Evolutionary conservation across 192 early-diverging fungal genomes (phyloP).

Genomic region (Rhizoclosmatium sp.): DNA sequence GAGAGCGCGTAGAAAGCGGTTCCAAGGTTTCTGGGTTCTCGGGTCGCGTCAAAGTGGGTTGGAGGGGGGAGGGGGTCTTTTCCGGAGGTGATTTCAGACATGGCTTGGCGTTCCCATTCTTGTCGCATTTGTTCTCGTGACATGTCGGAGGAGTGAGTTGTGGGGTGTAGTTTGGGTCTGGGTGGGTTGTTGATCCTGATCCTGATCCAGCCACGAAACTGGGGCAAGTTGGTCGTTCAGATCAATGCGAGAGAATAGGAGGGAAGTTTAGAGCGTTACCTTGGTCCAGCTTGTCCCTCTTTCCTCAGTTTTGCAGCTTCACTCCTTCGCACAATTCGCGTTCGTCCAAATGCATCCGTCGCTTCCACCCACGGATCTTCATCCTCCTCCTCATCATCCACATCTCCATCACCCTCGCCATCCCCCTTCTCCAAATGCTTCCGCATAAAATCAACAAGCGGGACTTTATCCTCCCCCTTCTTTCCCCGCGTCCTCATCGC

Average conservation of each 20-base stretch:
- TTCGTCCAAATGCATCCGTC: slow-evolving; percentile 78
- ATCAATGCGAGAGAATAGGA: too few species aligned
- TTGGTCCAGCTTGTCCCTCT: slow-evolving; percentile 23
- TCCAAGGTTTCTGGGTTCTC: slow-evolving; percentile 71
- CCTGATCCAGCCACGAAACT: background rate
- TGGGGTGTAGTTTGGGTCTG: background rate
- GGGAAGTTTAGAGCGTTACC: background rate
- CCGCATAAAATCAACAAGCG: slow-evolving; percentile 69
- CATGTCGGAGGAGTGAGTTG: slow-evolving; percentile 49
- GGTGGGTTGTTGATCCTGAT: too few species aligned
- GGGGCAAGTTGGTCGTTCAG: background rate
- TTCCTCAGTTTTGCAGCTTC: slow-evolving; percentile 44
- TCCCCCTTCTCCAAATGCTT: slow-evolving; percentile 41
- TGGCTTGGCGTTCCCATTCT: slow-evolving; percentile 46
- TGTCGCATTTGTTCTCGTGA: slow-evolving; percentile 40
- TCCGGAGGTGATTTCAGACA: background rate
- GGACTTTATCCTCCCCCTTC: slow-evolving; percentile 48
- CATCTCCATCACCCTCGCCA: background rate
- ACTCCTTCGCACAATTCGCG: slow-evolving; percentile 66
- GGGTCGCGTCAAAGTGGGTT: slow-evolving; percentile 53
- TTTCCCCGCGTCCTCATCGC: slow-evolving; percentile 31
- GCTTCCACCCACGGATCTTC: slow-evolving; percentile 80
- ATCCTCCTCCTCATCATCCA: slow-evolving; percentile 43
- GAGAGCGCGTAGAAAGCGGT: slow-evolving; percentile 76
- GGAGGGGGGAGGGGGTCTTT: slow-evolving; percentile 19